These are phyloP conservation scores for Colletotrichum sp. DNA, from an alignment of 2,329 filamentous ascomycete species.

Conservation along the genomic window DNA sequence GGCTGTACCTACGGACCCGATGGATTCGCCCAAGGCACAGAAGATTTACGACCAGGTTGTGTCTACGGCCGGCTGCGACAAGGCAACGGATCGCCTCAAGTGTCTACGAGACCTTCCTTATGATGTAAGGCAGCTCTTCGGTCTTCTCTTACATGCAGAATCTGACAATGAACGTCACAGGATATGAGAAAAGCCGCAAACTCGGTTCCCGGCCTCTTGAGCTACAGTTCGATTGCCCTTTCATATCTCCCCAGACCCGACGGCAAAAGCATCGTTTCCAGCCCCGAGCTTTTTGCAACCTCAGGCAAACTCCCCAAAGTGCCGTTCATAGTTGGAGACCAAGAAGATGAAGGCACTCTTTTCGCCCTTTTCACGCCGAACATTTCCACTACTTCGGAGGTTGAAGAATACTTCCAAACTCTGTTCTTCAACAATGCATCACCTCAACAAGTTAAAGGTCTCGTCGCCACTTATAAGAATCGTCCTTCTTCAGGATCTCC, in stretches of 20 bases:
- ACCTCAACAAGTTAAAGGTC: slow-evolving; percentile 41
- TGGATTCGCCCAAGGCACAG: slow-evolving; percentile 63
- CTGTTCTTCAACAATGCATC: slow-evolving; percentile 43
- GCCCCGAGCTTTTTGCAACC: slow-evolving; percentile 53
- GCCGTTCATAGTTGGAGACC: slow-evolving; percentile 67
- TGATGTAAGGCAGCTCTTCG: slow-evolving; percentile 60
- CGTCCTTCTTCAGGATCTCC: slow-evolving; percentile 58
- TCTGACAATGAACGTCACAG: slow-evolving; percentile 55
- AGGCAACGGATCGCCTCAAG: slow-evolving; percentile 50
- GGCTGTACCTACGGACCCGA: slow-evolving; percentile 52
- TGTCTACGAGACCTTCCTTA: slow-evolving; percentile 60
- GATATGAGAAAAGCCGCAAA: slow-evolving; percentile 56
- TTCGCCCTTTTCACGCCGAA: slow-evolving; percentile 67
- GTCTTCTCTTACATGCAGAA: slow-evolving; percentile 56
- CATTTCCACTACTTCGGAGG: slow-evolving; percentile 56
- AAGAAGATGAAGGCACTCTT: slow-evolving; percentile 71
- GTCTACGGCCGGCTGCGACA: slow-evolving; percentile 56
- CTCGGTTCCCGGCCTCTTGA: slow-evolving; percentile 60
- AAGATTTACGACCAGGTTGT: slow-evolving; percentile 58
- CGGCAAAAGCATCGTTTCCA: slow-evolving; percentile 54
- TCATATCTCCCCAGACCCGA: slow-evolving; percentile 69
- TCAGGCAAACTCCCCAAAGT: slow-evolving; percentile 59
- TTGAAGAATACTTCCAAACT: slow-evolving; percentile 58
- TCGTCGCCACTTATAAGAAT: slow-evolving; percentile 61
- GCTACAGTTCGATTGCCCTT: slow-evolving; percentile 61